Evolutionary conservation across 1,284 basidiomycete genomes (phyloP).

Genomic region (Phellopilus nigrolimitatus): DNA sequence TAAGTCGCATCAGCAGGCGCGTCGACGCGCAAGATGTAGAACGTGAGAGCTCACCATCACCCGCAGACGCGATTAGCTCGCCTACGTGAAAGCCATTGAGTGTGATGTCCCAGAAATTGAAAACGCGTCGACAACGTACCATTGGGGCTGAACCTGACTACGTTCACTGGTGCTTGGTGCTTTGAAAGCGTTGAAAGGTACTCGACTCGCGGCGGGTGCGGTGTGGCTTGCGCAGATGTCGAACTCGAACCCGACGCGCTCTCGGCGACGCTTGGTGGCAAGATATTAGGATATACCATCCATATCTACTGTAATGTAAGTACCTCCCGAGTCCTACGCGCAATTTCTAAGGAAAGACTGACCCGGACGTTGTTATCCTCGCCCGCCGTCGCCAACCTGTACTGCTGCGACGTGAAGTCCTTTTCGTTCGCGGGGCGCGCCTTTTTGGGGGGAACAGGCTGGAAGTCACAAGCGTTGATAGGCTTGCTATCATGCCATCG

Average conservation of each 20-base stretch:
- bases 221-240: constrained; percentile 35
- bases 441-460: constrained; percentile 72
- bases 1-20: background rate
- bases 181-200: constrained; percentile 92
- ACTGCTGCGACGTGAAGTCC: constrained; percentile 60
- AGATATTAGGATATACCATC: constrained; percentile 90
- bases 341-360: constrained; percentile 30
- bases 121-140: constrained; percentile 47
- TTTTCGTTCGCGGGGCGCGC: constrained; percentile 65
- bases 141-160: constrained; percentile 92
- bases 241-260: constrained; percentile 38
- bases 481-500: constrained; percentile 95
- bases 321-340: background rate
- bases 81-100: constrained; percentile 39
- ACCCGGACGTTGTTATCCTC: constrained; percentile 97
- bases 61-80: constrained; percentile 87
- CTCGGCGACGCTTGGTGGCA: constrained; percentile 60
- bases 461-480: constrained; percentile 93
- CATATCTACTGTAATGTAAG: constrained; percentile 59
- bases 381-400: constrained; percentile 90
- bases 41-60: constrained; percentile 68
- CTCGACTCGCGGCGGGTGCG: constrained; percentile 86
- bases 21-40: background rate
- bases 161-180: constrained; percentile 95
- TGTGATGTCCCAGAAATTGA: background rate